phyloP scores from a whole-genome alignment of 2,329 filamentous ascomycete species.

The Sporothrix brunneoviolacea region DNA sequence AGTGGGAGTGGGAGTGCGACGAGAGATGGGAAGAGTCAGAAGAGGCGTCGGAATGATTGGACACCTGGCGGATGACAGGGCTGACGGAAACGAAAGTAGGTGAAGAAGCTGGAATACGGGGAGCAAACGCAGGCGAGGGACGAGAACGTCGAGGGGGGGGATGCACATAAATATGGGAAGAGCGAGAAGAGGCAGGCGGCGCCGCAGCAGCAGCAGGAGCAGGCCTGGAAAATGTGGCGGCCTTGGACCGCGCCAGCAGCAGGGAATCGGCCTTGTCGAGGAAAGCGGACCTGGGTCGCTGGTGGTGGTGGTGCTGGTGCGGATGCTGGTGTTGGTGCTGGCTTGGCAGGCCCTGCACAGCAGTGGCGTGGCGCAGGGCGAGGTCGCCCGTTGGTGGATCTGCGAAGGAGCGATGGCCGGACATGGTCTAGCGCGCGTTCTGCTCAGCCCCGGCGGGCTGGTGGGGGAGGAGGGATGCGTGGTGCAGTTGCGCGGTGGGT shows the following conservation, averaged over 20 bases:
- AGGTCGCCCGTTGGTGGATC: slow-evolving; percentile 10
- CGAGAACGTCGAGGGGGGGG: slow-evolving; percentile 2
- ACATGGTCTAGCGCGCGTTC: slow-evolving; percentile 10
- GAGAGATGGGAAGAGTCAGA: slow-evolving; percentile 1
- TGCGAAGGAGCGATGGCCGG: slow-evolving; percentile 4
- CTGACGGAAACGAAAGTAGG: not conserved
- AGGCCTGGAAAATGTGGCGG: slow-evolving; percentile 4
- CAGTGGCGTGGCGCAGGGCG: slow-evolving; percentile 15
- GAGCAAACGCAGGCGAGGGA: slow-evolving; percentile 8
- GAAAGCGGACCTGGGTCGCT: not conserved
- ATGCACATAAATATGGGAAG: slow-evolving; percentile 10
- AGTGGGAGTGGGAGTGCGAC: not conserved
- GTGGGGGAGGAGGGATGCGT: slow-evolving; percentile 6
- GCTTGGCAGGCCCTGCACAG: not conserved
- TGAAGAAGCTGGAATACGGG: not conserved
- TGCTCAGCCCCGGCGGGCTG: slow-evolving; percentile 17
- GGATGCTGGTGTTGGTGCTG: not conserved
- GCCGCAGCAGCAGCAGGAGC: not conserved
- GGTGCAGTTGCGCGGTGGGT: not conserved
- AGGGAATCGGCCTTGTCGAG: slow-evolving; percentile 13
- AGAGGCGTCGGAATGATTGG: not conserved
- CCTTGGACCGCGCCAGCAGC: slow-evolving; percentile 4
- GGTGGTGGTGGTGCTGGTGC: not conserved
- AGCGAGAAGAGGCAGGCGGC: not conserved
- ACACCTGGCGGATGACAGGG: not conserved